Conservation (phyloP, 495 filamentous ascomycete genomes). For the Parachaetomium inaequale region DNA sequence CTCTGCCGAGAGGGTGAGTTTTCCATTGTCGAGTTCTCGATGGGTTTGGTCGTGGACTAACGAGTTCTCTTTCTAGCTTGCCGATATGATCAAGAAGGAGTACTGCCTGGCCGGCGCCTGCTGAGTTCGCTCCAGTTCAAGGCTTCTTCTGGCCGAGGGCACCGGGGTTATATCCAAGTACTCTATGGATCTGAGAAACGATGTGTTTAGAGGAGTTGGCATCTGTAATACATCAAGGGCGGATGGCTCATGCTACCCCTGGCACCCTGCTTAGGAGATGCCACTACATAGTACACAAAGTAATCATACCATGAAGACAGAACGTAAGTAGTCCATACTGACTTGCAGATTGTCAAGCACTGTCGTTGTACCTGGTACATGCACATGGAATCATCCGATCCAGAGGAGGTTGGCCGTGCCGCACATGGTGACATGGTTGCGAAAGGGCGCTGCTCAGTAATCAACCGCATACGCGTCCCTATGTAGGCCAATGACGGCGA, state of each 20-base stretch:
- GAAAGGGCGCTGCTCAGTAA: neutral
- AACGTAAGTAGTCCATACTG: too few relatives aligned
- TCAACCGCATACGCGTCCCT: neutral
- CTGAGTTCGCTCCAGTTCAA: neutral
- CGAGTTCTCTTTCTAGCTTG: constrained; percentile 7
- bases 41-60: constrained; percentile 6
- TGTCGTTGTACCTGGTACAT: too few relatives aligned
- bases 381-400: neutral
- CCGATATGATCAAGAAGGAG: constrained; percentile 31
- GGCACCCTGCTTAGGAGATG: neutral
- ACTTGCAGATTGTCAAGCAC: neutral
- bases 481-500: neutral
- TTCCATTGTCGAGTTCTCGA: neutral
- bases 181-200: neutral
- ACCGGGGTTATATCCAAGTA: neutral
- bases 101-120: constrained; percentile 20
- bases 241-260: neutral
- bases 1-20: constrained; percentile 46
- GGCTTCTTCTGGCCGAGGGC: neutral
- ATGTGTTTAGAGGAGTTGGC: neutral
- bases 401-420: neutral
- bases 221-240: neutral
- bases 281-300: neutral
- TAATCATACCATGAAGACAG: too few relatives aligned
- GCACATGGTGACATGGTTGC: neutral